Evolutionary conservation across 148 eudicot genomes (phyloP).

Genomic region (Nyssa sinensis): DNA sequence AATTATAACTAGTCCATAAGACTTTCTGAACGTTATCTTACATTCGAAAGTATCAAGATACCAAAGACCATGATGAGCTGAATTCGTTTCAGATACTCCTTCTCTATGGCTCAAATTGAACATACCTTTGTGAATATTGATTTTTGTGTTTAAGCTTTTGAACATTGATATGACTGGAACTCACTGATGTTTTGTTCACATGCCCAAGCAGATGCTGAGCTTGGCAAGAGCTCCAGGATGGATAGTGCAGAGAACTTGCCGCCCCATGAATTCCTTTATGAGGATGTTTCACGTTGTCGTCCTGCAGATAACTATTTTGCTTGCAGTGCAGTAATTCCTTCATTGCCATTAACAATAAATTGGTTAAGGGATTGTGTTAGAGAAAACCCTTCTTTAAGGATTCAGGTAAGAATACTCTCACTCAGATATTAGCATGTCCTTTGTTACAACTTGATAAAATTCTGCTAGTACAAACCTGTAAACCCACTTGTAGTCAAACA

Average conservation of each 20-base stretch:
- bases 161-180: background rate
- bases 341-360: constrained; percentile 63
- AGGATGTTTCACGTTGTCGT: constrained; percentile 27
- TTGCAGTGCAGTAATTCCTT: constrained; percentile 69
- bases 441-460: background rate
- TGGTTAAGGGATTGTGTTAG: constrained; percentile 68
- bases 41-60: too few species aligned
- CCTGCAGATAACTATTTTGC: constrained; percentile 29
- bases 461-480: background rate
- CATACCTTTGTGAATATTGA: background rate
- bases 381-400: constrained; percentile 58
- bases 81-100: background rate
- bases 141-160: background rate
- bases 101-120: background rate
- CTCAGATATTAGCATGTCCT: background rate
- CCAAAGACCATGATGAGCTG: background rate
- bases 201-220: constrained; percentile 31
- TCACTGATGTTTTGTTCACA: background rate
- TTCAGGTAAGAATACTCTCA: constrained; percentile 51
- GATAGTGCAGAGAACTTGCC: constrained; percentile 29
- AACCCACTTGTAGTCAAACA: background rate
- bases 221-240: constrained; percentile 23
- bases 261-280: constrained; percentile 32
- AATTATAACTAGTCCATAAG: too few species aligned
- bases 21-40: too few species aligned